Conservation (phyloP, 345 rosid species). For the Viola odorata region DNA sequence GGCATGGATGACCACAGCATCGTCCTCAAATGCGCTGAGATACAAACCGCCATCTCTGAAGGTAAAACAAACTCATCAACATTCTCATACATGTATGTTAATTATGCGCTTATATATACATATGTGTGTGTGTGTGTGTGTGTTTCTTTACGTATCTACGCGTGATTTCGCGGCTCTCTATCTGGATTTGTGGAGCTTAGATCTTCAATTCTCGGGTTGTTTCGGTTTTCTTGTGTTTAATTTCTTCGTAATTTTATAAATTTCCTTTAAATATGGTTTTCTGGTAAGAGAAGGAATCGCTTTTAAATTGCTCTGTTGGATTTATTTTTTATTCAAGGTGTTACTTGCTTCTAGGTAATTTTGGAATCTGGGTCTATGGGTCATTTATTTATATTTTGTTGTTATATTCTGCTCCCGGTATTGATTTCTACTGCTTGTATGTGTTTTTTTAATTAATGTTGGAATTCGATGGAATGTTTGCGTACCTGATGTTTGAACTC, state of each 20-base stretch:
- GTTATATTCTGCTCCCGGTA: not conserved
- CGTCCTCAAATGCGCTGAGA: slow-evolving; percentile 81
- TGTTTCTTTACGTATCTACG: not conserved
- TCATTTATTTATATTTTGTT: not conserved
- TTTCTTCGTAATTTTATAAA: not conserved
- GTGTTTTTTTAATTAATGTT: not conserved
- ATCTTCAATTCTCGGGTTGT: slow-evolving; percentile 4
- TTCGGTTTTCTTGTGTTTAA: not conserved
- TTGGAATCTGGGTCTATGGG: not conserved
- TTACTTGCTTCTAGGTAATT: not conserved
- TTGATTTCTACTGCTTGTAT: not conserved
- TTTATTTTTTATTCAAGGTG: not conserved
- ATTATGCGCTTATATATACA: not conserved
- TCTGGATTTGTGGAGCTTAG: not conserved
- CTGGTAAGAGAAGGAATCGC: not conserved
- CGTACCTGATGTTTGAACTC: too few species aligned
- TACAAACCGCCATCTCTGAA: slow-evolving; percentile 81
- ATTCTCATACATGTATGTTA: not conserved
- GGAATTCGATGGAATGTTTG: too few species aligned
- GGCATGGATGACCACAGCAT: slow-evolving; percentile 76
- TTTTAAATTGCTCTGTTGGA: not conserved
- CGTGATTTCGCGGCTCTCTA: not conserved
- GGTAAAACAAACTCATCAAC: slow-evolving; percentile 22
- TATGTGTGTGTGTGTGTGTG: too few species aligned
- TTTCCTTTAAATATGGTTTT: not conserved